Percentiles rank a stretch among this genome's conserved stretches.
These are phyloP conservation scores for Phytophthora sansomeana DNA, from an alignment of 352 stramenopile genomes.

Conservation along the genomic window DNA sequence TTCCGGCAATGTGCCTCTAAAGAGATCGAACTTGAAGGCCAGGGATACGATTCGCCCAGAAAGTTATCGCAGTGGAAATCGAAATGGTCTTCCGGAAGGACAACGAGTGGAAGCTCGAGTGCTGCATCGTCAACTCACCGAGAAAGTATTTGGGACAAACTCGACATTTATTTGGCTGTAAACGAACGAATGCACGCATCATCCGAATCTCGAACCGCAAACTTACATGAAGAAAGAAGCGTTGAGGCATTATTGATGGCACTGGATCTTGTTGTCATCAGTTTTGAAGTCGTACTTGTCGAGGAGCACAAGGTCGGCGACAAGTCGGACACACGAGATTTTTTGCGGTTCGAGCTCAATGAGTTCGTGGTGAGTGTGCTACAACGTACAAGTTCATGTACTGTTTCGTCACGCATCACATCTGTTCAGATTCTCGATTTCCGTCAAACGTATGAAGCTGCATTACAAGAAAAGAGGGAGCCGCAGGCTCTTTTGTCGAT, in stretches of 20 bases:
- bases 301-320: slow-evolving; percentile 39
- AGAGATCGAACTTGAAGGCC: slow-evolving; percentile 76
- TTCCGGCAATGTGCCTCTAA: slow-evolving; percentile 72
- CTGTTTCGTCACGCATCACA: slow-evolving; percentile 61
- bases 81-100: slow-evolving; percentile 53
- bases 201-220: slow-evolving; percentile 49
- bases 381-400: slow-evolving; percentile 59
- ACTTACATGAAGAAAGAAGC: slow-evolving; percentile 52
- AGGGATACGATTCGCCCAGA: slow-evolving; percentile 68
- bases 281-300: slow-evolving; percentile 52
- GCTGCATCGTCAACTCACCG: slow-evolving; percentile 4
- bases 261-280: slow-evolving; percentile 70
- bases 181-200: slow-evolving; percentile 73
- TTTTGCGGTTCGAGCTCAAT: slow-evolving; percentile 75
- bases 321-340: slow-evolving; percentile 53
- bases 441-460: slow-evolving; percentile 43
- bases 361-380: slow-evolving; percentile 74
- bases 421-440: slow-evolving; percentile 79
- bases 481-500: slow-evolving; percentile 40
- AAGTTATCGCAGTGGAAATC: slow-evolving; percentile 79
- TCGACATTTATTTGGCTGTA: slow-evolving; percentile 61
- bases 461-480: slow-evolving; percentile 28
- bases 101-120: slow-evolving; percentile 29
- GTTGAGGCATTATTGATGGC: slow-evolving; percentile 73
- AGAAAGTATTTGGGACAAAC: slow-evolving; percentile 46